Conservation (phyloP, 2,329 filamentous ascomycete genomes). For the Mycosphaerella sp. region DNA sequence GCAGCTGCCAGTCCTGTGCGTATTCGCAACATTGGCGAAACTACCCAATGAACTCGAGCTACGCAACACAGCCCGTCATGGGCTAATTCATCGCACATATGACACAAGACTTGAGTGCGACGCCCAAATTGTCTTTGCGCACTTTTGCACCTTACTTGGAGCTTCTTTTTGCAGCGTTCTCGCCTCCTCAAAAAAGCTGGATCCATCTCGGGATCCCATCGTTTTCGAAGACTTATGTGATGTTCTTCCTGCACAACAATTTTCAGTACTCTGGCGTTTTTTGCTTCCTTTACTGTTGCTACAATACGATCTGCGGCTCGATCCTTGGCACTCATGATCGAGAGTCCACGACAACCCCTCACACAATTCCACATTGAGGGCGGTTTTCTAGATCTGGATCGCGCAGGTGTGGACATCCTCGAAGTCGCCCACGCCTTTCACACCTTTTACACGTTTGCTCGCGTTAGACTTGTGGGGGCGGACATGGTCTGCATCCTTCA, state of each 20-base stretch:
- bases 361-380: background rate
- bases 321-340: background rate
- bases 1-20: constrained; percentile 31
- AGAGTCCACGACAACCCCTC: background rate
- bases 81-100: background rate
- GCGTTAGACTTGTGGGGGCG: background rate
- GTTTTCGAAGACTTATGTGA: constrained; percentile 9
- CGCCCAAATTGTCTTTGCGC: background rate
- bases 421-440: background rate
- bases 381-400: background rate
- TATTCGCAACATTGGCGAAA: constrained; percentile 33
- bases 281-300: background rate
- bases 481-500: background rate
- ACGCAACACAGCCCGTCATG: constrained; percentile 13
- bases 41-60: constrained; percentile 30
- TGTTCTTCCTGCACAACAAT: constrained; percentile 12
- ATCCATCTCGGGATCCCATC: background rate
- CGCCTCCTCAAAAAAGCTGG: constrained; percentile 13
- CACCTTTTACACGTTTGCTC: background rate
- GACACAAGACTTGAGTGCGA: background rate
- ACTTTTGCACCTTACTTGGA: background rate
- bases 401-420: background rate
- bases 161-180: constrained; percentile 12
- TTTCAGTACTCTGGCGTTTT: constrained; percentile 1
- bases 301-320: constrained; percentile 2